Base-by-base conservation (phyloP, 2,329 filamentous ascomycete species). In the Pleurostoma richardsiae region DNA sequence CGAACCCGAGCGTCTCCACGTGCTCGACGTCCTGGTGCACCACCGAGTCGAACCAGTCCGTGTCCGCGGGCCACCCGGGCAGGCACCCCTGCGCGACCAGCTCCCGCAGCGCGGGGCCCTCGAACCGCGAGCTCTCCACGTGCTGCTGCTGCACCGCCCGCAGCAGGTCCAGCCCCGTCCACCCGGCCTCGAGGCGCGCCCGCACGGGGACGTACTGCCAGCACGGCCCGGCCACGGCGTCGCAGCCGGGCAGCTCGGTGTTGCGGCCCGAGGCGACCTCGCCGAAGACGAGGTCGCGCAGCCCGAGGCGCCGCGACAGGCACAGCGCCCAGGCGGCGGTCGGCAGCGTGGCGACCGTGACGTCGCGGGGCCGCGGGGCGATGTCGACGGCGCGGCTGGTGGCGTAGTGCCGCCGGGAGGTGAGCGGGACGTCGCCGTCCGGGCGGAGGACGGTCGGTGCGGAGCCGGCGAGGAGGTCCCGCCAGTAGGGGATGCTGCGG, bases 191-290 rank as follows among this genome's bases (percentile, higher is more conserved):
- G 55, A 86, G 79, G 29, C 65, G 66, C 10, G 86, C 74, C 26
- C 83, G 74, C 33, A 86, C 73, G 1, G 84, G 83, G 1, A 84
- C 72, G 56, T 85, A 82, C 54, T 86, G 83, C 72, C 83, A 83
- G 50, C 81, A 84, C 1, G 83, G 83, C 0, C 84, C 84, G 41
- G 80, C 72, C 41, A 85, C 78, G 45, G 68, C 67, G 49, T 83
- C 78, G 26, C 76, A 73, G 39, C 71, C 70, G 11, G 73, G 66
- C 1, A 82, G 68, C 47, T 76, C 77, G 19, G 79, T 74, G 57
- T 81, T 82, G 41, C 83, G 76, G 0, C 84, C 83, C 49, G 75
- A 82, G 39, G 83, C 81, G 1, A 86, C 83, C 54, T 83, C 79
- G 29, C 82, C 82, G 51, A 86, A 86, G 6, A 81, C 72, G 36